These are phyloP conservation scores for Fusarium algeriense DNA, from an alignment of 2,329 filamentous ascomycete species.

Conservation along the genomic window DNA sequence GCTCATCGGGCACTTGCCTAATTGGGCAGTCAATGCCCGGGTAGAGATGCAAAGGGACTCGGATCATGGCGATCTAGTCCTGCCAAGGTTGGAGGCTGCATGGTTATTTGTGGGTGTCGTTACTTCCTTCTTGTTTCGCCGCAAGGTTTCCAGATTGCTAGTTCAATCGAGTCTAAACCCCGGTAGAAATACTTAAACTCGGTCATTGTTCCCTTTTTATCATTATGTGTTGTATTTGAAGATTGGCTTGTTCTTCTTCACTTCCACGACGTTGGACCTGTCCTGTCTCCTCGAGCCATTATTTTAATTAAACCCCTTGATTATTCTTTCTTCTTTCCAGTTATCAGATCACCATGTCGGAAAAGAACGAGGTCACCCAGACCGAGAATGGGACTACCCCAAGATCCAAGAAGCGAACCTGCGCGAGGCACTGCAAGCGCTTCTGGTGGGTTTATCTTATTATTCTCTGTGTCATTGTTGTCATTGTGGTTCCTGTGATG, in stretches of 20 bases:
- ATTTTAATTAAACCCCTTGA: neutral
- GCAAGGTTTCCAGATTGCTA: constrained; percentile 22
- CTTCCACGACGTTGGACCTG: constrained; percentile 17
- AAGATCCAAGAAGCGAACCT: constrained; percentile 54
- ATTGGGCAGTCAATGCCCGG: constrained; percentile 44
- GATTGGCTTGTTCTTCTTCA: constrained; percentile 29
- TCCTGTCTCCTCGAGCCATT: constrained; percentile 1
- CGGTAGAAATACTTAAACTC: constrained; percentile 42
- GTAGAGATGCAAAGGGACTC: constrained; percentile 45
- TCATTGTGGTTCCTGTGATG: constrained; percentile 70
- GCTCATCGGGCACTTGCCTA: constrained; percentile 43
- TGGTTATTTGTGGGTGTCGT: constrained; percentile 15
- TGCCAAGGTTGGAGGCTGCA: constrained; percentile 26
- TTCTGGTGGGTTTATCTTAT: constrained; percentile 74
- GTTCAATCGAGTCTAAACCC: constrained; percentile 22
- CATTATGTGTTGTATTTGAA: constrained; percentile 15
- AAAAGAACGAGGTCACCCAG: constrained; percentile 54
- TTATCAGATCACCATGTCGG: constrained; percentile 51
- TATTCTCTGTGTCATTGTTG: constrained; percentile 60
- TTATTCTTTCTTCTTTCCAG: neutral
- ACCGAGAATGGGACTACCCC: constrained; percentile 50
- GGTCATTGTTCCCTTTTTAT: constrained; percentile 26
- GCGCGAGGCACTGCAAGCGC: constrained; percentile 62
- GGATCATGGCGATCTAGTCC: constrained; percentile 46
- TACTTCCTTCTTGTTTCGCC: constrained; percentile 26